A percentile compares a stretch with the other conserved stretches of the same genome.
phyloP scores from a whole-genome alignment of 2,329 filamentous ascomycete species.

The Botrytis galanthina region DNA sequence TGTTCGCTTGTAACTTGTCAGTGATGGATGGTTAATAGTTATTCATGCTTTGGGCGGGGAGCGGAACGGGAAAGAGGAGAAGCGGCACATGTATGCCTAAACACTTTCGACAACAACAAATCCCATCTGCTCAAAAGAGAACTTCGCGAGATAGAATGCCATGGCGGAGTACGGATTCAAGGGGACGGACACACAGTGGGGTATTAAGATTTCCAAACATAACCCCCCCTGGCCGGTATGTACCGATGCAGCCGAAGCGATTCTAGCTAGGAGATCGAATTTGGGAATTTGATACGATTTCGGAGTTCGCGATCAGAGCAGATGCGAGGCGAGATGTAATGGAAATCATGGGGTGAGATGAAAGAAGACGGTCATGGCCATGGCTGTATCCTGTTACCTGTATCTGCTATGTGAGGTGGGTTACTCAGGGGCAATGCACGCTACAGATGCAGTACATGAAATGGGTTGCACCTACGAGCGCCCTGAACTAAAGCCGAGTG shows the following conservation, averaged over 20 bases:
- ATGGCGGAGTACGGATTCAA: not conserved
- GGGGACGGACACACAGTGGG: constrained; percentile 9
- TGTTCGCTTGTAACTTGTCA: no score
- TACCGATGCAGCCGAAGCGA: constrained; percentile 6
- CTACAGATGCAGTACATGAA: constrained; percentile 14
- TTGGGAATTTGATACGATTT: not conserved
- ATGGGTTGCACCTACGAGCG: constrained; percentile 9
- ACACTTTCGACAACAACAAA: not conserved
- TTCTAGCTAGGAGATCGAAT: not conserved
- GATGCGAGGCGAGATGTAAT: constrained; percentile 1
- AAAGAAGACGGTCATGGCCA: constrained; percentile 1
- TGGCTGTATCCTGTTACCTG: constrained; percentile 11
- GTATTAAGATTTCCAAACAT: not conserved
- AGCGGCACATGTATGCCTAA: not conserved
- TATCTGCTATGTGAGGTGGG: not conserved
- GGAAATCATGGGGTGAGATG: constrained; percentile 1
- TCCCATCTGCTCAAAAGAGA: constrained; percentile 1
- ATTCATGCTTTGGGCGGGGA: not conserved
- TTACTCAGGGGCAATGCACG: constrained; percentile 17
- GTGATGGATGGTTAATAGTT: not conserved
- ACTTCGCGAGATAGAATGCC: not conserved
- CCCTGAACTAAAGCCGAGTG: constrained; percentile 5
- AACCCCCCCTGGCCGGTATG: constrained; percentile 10
- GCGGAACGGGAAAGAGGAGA: not conserved
- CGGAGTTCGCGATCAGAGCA: constrained; percentile 2